These are phyloP conservation scores for Penicillium ochrochloron DNA, from an alignment of 495 filamentous ascomycete species.

Conservation along the genomic window DNA sequence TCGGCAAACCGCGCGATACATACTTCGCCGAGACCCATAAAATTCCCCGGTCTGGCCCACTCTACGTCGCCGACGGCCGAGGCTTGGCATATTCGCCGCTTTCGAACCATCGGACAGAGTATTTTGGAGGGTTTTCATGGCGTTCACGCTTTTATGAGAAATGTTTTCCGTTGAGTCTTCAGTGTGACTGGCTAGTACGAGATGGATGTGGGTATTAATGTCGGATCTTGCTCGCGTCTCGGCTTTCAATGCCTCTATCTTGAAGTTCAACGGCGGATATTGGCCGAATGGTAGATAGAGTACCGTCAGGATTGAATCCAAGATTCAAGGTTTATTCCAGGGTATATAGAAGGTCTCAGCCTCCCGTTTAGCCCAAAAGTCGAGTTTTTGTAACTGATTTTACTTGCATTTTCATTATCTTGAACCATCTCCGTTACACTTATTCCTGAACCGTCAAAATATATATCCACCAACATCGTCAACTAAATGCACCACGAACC, in stretches of 20 bases:
- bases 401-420: too few relatives aligned
- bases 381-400: too few relatives aligned
- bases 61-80: slow-evolving; percentile 13
- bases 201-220: not conserved
- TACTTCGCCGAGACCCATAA: too few relatives aligned
- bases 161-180: not conserved
- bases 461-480: not conserved
- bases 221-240: not conserved
- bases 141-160: slow-evolving; percentile 1
- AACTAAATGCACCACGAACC: slow-evolving; percentile 25
- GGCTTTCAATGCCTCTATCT: not conserved
- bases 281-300: not conserved
- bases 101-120: not conserved
- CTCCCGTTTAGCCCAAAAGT: too few relatives aligned
- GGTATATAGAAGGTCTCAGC: too few relatives aligned
- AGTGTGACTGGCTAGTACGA: not conserved
- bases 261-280: too few relatives aligned
- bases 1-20: slow-evolving; percentile 6
- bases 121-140: not conserved
- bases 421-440: too few relatives aligned
- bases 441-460: too few relatives aligned
- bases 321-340: too few relatives aligned
- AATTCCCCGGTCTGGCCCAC: not conserved
- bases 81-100: not conserved
- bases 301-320: not conserved